These are phyloP conservation scores for Brassica nigra DNA, from an alignment of 345 rosid genomes.

Conservation along the genomic window DNA sequence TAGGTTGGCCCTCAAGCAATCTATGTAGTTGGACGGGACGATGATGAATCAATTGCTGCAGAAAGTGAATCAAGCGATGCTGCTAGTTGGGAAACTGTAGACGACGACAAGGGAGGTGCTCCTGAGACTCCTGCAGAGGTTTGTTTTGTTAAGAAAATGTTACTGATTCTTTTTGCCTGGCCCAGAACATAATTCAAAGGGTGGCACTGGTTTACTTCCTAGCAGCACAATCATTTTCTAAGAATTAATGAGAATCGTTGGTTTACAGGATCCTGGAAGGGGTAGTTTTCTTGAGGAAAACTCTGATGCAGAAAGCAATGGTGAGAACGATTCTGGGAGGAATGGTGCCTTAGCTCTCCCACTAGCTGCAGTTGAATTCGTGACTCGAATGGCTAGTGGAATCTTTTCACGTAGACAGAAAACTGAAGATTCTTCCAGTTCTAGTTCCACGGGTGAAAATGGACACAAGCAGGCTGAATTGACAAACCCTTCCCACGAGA, in stretches of 20 bases:
- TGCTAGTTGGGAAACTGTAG: conserved; percentile 98
- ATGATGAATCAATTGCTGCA: conserved; percentile 75
- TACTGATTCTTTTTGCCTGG: conserved; percentile 20
- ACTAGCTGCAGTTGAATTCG: conserved; percentile 83
- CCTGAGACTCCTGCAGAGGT: conserved; percentile 74
- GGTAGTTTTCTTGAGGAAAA: conserved; percentile 36
- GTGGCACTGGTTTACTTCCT: conserved; percentile 7
- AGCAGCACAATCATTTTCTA: conserved; percentile 5
- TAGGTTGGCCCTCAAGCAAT: conserved; percentile 99
- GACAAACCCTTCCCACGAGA: conserved; percentile 38
- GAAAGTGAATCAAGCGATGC: conserved; percentile 89
- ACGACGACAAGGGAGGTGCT: conserved; percentile 66
- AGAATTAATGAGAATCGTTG: conserved; percentile 28
- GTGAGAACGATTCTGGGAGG: conserved; percentile 56
- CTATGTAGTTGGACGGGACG: conserved; percentile 94
- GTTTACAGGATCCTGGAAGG: conserved; percentile 54
- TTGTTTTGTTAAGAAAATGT: conserved; percentile 36
- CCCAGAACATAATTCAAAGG: conserved; percentile 7
- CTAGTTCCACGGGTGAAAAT: conserved; percentile 53
- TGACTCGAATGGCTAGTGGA: conserved; percentile 80
- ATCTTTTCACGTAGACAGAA: conserved; percentile 74
- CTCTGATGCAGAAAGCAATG: conserved; percentile 49
- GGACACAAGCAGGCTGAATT: conserved; percentile 42
- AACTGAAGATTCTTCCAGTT: conserved; percentile 48
- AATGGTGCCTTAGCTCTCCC: conserved; percentile 81